Evolutionary conservation across 1,284 basidiomycete genomes (phyloP), one percentile per base, ranked within the genome.

Genomic region (Naganishia sp.): DNA sequence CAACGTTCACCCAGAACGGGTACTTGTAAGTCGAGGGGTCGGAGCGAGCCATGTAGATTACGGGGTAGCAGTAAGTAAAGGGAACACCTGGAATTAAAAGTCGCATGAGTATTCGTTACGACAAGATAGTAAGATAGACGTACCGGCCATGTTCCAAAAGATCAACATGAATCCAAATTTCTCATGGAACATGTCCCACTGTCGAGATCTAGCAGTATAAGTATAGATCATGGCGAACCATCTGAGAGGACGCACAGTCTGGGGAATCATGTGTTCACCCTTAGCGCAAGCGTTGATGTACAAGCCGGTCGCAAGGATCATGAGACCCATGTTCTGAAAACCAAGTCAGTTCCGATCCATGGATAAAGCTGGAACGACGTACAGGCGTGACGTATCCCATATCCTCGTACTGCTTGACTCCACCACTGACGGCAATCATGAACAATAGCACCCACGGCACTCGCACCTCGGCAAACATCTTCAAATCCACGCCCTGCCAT

Each of bases 381-480:
- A 91, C 89, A 1, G 92, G 89, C 0, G 94, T 95, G 49, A 98
- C 89, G 78, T 93, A 92, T 47, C 95, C 95, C 72, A 90, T 87
- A 50, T 86, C 82, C 75, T 97, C 92, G 76, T 97, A 96, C 80
- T 99, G 96, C 82, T 96, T 95, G 82, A 92, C 92, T 23, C 88
- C 90, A 65, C 94, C 95, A 45, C 90, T 94, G 50, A 98, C 86
- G 9, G 92, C 85, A 73, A 98, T 85, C 79, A 95, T 88, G 84
- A 98, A 97, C 18, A 96, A 88, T 65, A 98, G 86, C 23, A 96
- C 88, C 95, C 96, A 99, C 7, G 94, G 94, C 72, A 99, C 92
- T 60, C 96, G 87, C 66, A 99, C 95, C 79, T 99, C 95, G 31
- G 92, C 92, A 87, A 94, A 99, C 94, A 99, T 98, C 83, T 99